These are phyloP conservation scores for Talaromyces sp. DNA, from an alignment of 2,329 filamentous ascomycete genomes.

Conservation along the genomic window DNA sequence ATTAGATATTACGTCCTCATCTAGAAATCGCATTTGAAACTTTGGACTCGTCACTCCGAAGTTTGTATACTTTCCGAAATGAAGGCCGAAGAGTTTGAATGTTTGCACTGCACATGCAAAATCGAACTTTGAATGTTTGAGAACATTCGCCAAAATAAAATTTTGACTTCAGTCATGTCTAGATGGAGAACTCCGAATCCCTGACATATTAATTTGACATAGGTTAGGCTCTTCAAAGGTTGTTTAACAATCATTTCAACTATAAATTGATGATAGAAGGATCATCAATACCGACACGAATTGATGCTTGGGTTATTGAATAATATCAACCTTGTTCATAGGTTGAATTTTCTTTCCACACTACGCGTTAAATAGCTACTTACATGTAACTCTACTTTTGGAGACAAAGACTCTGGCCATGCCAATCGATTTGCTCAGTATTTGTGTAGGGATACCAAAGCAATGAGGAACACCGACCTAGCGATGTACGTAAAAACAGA, in stretches of 20 bases:
- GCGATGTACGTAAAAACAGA: background rate
- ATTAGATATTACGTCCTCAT: background rate
- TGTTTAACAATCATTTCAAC: too few relatives aligned
- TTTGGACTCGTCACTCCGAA: background rate
- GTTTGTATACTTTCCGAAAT: background rate
- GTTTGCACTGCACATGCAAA: too few relatives aligned
- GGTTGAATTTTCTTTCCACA: background rate
- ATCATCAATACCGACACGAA: too few relatives aligned
- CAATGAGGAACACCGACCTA: background rate
- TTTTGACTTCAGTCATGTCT: too few relatives aligned
- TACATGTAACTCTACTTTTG: background rate
- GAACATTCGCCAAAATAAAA: too few relatives aligned
- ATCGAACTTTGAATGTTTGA: too few relatives aligned
- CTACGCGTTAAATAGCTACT: background rate
- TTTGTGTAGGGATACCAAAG: background rate
- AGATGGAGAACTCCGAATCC: too few relatives aligned
- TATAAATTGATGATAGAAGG: too few relatives aligned
- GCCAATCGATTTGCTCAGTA: background rate
- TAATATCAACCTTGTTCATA: background rate
- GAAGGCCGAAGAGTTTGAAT: too few relatives aligned
- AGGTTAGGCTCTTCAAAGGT: too few relatives aligned
- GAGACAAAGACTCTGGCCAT: background rate
- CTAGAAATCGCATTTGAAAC: background rate
- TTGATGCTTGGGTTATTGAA: background rate
- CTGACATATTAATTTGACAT: too few relatives aligned